Conservation (phyloP, 352 stramenopile species). For the Globisporangium carolinianum region DNA sequence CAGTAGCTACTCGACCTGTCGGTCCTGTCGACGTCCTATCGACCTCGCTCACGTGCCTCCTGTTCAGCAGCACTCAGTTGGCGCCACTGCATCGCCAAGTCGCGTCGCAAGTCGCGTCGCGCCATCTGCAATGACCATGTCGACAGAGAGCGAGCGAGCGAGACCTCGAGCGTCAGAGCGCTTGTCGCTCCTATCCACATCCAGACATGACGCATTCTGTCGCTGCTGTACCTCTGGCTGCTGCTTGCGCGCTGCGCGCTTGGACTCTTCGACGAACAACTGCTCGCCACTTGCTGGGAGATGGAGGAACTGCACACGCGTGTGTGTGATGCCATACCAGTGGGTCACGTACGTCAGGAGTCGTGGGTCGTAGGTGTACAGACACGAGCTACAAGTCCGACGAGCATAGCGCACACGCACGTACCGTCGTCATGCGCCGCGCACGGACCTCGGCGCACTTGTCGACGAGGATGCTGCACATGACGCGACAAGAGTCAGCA, state of each 20-base stretch:
- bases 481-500: neutral
- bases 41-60: slow-evolving; percentile 15
- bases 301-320: slow-evolving; percentile 20
- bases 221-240: slow-evolving; percentile 19
- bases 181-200: neutral
- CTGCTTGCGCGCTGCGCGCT: slow-evolving; percentile 10
- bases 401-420: neutral
- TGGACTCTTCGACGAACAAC: slow-evolving; percentile 30
- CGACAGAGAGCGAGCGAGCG: neutral
- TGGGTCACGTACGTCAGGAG: no score
- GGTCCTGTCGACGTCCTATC: slow-evolving; percentile 2
- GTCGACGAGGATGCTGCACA: slow-evolving; percentile 27
- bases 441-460: slow-evolving; percentile 43
- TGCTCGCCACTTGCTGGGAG: slow-evolving; percentile 23
- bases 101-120: slow-evolving; percentile 18
- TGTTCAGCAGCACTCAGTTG: slow-evolving; percentile 21
- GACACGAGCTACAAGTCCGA: neutral
- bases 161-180: neutral
- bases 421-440: slow-evolving; percentile 33
- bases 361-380: no score
- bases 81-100: slow-evolving; percentile 22
- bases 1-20: no score
- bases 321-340: neutral
- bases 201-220: neutral
- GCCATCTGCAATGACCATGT: slow-evolving; percentile 14